These are phyloP conservation scores for Zychaea mexicana DNA, from an alignment of 371 early-diverging fungal genomes.

Conservation along the genomic window DNA sequence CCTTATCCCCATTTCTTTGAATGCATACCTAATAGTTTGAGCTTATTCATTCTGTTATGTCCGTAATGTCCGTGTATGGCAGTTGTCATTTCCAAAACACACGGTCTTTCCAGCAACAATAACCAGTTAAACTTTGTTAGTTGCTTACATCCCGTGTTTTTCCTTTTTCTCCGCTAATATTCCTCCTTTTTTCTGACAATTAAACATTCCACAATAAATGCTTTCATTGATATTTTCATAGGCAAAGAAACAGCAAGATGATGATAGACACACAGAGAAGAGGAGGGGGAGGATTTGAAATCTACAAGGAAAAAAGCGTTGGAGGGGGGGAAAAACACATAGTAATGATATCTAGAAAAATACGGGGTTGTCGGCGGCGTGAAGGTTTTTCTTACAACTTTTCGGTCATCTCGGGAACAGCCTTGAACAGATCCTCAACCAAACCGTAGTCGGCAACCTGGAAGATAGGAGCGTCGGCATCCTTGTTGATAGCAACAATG, in stretches of 20 bases:
- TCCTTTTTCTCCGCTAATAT: no score
- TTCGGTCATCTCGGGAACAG: constrained; percentile 91
- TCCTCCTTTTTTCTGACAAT: no score
- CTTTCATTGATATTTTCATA: background rate
- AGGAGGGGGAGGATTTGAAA: constrained; percentile 1
- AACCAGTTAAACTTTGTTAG: no score
- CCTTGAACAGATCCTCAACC: constrained; percentile 94
- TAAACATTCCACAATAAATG: no score
- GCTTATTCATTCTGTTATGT: no score
- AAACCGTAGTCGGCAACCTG: constrained; percentile 97
- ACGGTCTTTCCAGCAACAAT: no score
- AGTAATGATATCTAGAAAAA: constrained; percentile 1
- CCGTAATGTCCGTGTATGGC: no score
- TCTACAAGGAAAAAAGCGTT: background rate
- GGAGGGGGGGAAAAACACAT: background rate
- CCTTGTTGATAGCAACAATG: constrained; percentile 98
- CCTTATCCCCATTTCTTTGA: no score
- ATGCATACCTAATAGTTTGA: no score
- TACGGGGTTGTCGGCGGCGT: background rate
- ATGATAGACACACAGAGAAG: background rate
- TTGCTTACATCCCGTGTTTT: no score
- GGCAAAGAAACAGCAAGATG: background rate
- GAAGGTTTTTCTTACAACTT: constrained; percentile 55
- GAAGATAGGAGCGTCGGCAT: constrained; percentile 98
- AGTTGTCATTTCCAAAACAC: no score